Evolutionary conservation across 225 moss, liverwort and hornwort species (phyloP).

Genomic region (Polytrichum formosum): DNA sequence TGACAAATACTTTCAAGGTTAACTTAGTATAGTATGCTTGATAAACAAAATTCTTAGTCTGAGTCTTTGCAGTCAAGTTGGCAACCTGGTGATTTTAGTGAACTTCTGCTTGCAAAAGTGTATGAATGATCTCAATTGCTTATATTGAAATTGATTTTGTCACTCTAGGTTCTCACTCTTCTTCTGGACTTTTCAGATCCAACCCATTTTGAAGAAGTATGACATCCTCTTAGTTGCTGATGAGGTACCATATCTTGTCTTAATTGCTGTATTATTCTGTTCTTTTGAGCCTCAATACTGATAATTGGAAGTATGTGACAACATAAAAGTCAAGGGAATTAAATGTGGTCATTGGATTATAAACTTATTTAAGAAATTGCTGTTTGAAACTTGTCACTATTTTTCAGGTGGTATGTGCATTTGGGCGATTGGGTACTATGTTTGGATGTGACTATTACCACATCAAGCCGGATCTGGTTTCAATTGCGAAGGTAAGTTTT

Average conservation of each 20-base stretch:
- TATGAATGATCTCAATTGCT: too few relatives aligned
- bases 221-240: conserved; percentile 97
- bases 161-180: too few relatives aligned
- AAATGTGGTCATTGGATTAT: neutral
- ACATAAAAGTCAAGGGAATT: neutral
- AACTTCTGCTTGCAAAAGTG: too few relatives aligned
- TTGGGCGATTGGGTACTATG: conserved; percentile 95
- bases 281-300: too few relatives aligned
- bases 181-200: conserved; percentile 55
- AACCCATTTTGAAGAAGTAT: conserved; percentile 94
- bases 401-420: conserved; percentile 79
- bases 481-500: conserved; percentile 73
- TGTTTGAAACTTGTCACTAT: neutral
- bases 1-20: too few relatives aligned
- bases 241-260: conserved; percentile 52
- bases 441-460: conserved; percentile 81
- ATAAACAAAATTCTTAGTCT: too few relatives aligned
- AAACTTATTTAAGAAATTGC: neutral
- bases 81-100: too few relatives aligned
- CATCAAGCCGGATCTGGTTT: conserved; percentile 88
- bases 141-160: too few relatives aligned
- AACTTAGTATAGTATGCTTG: too few relatives aligned
- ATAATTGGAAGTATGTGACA: too few relatives aligned
- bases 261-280: neutral
- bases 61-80: too few relatives aligned